Percentiles rank a stretch among this genome's conserved stretches.
phyloP scores from a whole-genome alignment of 345 rosid genomes.

The Murraya koenigii region DNA sequence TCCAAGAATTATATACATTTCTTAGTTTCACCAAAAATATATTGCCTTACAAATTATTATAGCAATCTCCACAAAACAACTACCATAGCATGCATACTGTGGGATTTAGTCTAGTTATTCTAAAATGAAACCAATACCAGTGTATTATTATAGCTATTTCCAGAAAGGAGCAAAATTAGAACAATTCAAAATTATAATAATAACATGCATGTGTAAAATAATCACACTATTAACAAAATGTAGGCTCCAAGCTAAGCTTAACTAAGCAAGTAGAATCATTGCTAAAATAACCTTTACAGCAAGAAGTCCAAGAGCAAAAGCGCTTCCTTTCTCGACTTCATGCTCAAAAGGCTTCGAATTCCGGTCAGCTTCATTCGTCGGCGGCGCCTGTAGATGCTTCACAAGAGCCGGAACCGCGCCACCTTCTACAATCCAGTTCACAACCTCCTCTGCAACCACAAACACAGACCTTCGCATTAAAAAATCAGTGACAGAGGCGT shows the following conservation, averaged over 20 bases:
- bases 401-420: slow-evolving; percentile 93
- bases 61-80: not conserved
- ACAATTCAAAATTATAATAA: not conserved
- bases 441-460: slow-evolving; percentile 79
- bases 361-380: slow-evolving; percentile 47
- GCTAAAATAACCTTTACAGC: slow-evolving; percentile 72
- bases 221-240: not conserved
- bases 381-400: slow-evolving; percentile 86
- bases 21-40: not conserved
- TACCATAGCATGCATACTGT: not conserved
- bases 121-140: not conserved
- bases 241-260: not conserved
- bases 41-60: not conserved
- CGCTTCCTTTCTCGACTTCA: slow-evolving; percentile 98
- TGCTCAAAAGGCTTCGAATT: slow-evolving; percentile 76
- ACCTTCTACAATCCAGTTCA: slow-evolving; percentile 91
- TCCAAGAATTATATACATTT: not conserved
- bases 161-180: not conserved
- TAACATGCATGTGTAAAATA: not conserved
- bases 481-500: slow-evolving; percentile 10
- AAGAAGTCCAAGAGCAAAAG: slow-evolving; percentile 92
- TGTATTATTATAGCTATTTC: not conserved
- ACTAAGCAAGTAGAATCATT: not conserved
- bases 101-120: not conserved
- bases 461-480: not conserved